Base-by-base conservation (phyloP, 2,329 filamentous ascomycete genomes). In the Xylaria arbuscula region DNA sequence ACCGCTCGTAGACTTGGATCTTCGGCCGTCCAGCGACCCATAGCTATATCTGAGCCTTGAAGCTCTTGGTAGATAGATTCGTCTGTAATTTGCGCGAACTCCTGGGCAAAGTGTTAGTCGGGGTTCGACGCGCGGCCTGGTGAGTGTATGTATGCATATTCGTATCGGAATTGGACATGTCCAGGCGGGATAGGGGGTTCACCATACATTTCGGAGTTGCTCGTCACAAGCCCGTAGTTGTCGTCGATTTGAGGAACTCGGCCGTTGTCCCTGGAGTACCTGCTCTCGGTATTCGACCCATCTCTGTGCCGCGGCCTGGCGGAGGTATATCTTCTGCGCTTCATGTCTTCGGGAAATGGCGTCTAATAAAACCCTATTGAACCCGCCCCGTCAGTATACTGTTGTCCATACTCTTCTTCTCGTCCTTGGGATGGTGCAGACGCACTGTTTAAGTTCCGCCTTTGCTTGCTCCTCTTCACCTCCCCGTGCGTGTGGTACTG, bases 11-110 rank as follows among this genome's bases (percentile, higher is more conserved):
- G 79, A 71, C 84, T 87, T 2, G 88, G 88, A 75, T 90, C 88
- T 75, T 90, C 88, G 70, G 80, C 83, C 73, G 84, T 88, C 88
- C 88, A 91, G 80, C 88, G 87, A 75, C 87, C 86, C 79, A 86
- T 83, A 64, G 78, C 75, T 32, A 84, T 79, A 75, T 90, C 88
- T 22, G 84, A 84, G 42, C 80, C 76, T 69, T 84, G 83, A 63
- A 90, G 82, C 67, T 89, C 83, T 55, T 80, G 77, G 77, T 90
- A 90, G 68, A 90, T 82, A 42, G 79, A 75, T 62, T 90, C 87
- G 77, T 91, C 88, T 48, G 84, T 88, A 72, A 90, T 85, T 47
- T 81, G 81, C 38, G 84, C 80, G 54, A 90, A 81, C 74, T 90
- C 88, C 89, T 88, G 13, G 13, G 17, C 10, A 34, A 17, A 53